Evolutionary conservation across 1,284 basidiomycete species (phyloP), one percentile per base, ranked within the genome.

Genomic region (Ustilago cynodontis): DNA sequence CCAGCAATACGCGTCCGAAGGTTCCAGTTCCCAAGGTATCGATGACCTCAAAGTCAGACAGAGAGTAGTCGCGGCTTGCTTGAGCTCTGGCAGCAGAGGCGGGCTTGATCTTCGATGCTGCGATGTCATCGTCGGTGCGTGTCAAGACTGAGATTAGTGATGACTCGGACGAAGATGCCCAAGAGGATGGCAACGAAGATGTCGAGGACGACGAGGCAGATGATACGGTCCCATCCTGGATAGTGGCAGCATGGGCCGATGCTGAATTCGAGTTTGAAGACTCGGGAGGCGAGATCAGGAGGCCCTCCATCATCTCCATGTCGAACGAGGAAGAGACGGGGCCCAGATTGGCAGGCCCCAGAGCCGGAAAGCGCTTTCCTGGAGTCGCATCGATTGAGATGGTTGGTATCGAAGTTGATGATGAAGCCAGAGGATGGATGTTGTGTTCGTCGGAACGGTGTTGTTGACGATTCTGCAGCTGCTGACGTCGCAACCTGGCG

Each of bases 1-100:
- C 82, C 10, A 83, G 70, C 39, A 81, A 56, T 16, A 83, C 82
- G 11, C 80, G 76, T 6, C 82, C 82, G 49, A 82, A 83, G n/a
- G 82, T 82, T 18, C 82, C 82, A 1, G 79, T 83, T 22, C 82
- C 81, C 18, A 81, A 41, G 2, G 80, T 82, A 18, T 77, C 71
- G 35, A 80, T 56, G 24, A 82, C 78, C 24, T 77, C 70, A 55
- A 82, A 78, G 56, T 80, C 72, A 7, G 60, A 60, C 0, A 82
- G 69, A 11, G 65, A 37, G 47, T 65, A 79, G 9, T 49, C 47
- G 6, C 47, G 47, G 14, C 26, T 24, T 28, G 47, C 4, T 13
- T 26, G 22, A 16, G 9, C 14, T 18, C 28, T 28, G 47, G 16
- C 24, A n/a, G 47, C n/a, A 49, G 47, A 18, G 47, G 47, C 47